phyloP scores from a whole-genome alignment of 306 rosid species.

The Trichosanthes cucumerina region DNA sequence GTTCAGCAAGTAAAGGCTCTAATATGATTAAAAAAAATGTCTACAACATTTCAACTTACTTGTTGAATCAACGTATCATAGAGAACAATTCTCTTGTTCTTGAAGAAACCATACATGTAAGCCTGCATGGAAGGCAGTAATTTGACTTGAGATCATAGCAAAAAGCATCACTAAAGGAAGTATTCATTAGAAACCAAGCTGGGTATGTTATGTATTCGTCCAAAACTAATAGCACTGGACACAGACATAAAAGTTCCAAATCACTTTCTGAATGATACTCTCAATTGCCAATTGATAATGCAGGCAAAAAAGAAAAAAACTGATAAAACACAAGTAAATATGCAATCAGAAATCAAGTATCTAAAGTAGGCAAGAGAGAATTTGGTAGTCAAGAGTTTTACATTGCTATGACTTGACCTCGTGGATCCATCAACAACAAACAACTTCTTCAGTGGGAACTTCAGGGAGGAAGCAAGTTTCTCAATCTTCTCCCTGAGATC shows the following conservation, averaged over 20 bases:
- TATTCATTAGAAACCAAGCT: neutral
- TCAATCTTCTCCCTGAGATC: slow-evolving; percentile 84
- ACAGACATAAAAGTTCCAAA: neutral
- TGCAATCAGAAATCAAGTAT: neutral
- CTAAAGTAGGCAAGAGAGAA: neutral
- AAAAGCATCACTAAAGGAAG: neutral
- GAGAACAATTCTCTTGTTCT: slow-evolving; percentile 92
- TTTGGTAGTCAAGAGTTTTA: slow-evolving; percentile 26
- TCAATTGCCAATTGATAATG: neutral
- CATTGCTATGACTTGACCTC: slow-evolving; percentile 99
- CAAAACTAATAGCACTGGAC: neutral
- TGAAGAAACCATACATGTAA: slow-evolving; percentile 97
- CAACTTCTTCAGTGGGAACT: slow-evolving; percentile 84
- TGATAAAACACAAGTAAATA: neutral
- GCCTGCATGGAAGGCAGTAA: slow-evolving; percentile 44
- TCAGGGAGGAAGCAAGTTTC: slow-evolving; percentile 81
- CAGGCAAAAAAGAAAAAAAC: neutral
- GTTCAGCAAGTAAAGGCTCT: neutral
- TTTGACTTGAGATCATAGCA: neutral
- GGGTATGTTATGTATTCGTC: neutral
- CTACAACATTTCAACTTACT: slow-evolving; percentile 30
- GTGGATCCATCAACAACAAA: slow-evolving; percentile 97
- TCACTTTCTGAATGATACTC: neutral
- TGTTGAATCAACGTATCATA: slow-evolving; percentile 96
- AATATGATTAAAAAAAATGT: neutral